A percentile compares a stretch with the other conserved stretches of the same genome.
Conservation (phyloP, 2,329 filamentous ascomycete species). For the Lecanosticta acicola region DNA sequence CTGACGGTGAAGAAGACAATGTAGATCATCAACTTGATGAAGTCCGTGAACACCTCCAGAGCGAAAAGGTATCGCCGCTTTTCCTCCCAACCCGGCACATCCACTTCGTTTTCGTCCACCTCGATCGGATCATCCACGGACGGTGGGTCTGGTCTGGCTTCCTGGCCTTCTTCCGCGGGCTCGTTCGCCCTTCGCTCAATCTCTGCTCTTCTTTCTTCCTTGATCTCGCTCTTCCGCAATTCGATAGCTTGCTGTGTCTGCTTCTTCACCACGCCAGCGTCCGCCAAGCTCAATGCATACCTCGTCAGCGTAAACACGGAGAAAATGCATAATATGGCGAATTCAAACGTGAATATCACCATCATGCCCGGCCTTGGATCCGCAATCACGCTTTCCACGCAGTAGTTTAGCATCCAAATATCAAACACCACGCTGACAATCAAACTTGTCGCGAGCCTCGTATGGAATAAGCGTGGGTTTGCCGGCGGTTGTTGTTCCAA, state of each 20-base stretch:
- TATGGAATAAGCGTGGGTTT: conserved; percentile 83
- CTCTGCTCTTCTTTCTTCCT: conserved; percentile 47
- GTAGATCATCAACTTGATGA: conserved; percentile 86
- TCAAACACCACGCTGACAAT: conserved; percentile 75
- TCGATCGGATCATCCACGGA: conserved; percentile 56
- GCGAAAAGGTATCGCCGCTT: conserved; percentile 91
- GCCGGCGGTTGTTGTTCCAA: conserved; percentile 91
- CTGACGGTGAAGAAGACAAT: conserved; percentile 89
- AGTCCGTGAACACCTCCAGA: conserved; percentile 73
- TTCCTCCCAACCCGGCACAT: conserved; percentile 92
- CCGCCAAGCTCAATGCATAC: conserved; percentile 72
- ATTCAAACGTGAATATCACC: conserved; percentile 99
- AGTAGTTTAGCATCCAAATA: conserved; percentile 71
- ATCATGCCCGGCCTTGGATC: conserved; percentile 96
- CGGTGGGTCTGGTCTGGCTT: conserved; percentile 41
- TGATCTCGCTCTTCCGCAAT: conserved; percentile 63
- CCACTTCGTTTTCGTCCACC: conserved; percentile 87
- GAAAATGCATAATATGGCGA: conserved; percentile 75
- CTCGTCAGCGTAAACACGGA: conserved; percentile 73
- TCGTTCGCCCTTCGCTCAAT: conserved; percentile 29
- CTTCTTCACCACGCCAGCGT: conserved; percentile 66
- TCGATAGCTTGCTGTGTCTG: conserved; percentile 67
- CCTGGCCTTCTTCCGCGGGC: conserved; percentile 33
- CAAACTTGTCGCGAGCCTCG: conserved; percentile 72
- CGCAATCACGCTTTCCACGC: conserved; percentile 73